Evolutionary conservation across 352 stramenopile species (phyloP).

Genomic region (Paralagenidium karlingii): DNA sequence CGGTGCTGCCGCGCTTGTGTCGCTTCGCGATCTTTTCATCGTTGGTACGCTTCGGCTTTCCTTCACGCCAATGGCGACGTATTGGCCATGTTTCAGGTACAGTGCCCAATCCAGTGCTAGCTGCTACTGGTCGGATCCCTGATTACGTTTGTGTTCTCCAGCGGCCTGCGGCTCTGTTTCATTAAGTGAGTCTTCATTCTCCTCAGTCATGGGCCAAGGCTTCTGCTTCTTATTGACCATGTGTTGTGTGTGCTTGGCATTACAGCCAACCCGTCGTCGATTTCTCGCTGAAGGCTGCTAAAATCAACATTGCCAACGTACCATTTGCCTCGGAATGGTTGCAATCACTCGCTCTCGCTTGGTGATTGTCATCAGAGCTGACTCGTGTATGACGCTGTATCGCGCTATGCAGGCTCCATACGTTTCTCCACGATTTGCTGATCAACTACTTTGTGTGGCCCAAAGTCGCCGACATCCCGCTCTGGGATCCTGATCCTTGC

Average conservation of each 20-base stretch:
- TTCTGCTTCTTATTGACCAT: no score
- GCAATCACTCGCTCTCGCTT: neutral
- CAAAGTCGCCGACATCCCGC: constrained; percentile 45
- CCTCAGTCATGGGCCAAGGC: no score
- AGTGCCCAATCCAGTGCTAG: neutral
- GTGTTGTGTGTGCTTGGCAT: no score
- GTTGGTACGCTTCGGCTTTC: constrained; percentile 58
- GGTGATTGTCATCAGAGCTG: neutral
- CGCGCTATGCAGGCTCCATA: constrained; percentile 33
- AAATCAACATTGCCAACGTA: constrained; percentile 76
- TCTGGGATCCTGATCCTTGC: constrained; percentile 64
- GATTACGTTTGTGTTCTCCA: neutral
- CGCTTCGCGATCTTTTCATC: constrained; percentile 50
- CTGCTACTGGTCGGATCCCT: neutral
- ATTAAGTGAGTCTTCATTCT: no score
- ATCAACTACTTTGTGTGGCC: constrained; percentile 70
- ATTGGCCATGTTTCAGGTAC: constrained; percentile 62
- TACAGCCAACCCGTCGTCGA: constrained; percentile 51
- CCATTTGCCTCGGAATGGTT: constrained; percentile 72
- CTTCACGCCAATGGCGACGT: constrained; percentile 41
- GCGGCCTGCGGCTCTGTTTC: constrained; percentile 54
- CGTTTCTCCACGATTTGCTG: constrained; percentile 61
- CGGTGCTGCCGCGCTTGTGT: constrained; percentile 37
- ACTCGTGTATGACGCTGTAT: neutral
- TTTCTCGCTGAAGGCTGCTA: constrained; percentile 65